These are phyloP conservation scores for Tilletia setariae DNA, from an alignment of 1,284 basidiomycete genomes.

Conservation along the genomic window DNA sequence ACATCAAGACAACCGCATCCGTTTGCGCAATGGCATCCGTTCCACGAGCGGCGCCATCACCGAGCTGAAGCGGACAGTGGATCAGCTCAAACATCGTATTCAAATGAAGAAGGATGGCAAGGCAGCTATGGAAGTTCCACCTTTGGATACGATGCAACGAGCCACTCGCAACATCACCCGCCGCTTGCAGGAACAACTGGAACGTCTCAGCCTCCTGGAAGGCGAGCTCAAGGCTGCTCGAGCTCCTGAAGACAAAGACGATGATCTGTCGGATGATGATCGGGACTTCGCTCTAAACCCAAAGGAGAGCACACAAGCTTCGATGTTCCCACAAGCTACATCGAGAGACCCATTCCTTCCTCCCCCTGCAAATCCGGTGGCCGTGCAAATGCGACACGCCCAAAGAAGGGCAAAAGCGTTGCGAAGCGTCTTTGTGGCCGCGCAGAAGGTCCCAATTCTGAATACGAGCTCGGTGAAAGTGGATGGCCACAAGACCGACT, in stretches of 20 bases:
- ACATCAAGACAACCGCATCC: slow-evolving; percentile 74
- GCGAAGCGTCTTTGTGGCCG: slow-evolving; percentile 26
- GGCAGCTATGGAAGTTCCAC: slow-evolving; percentile 67
- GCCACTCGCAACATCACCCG: slow-evolving; percentile 76
- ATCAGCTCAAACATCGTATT: slow-evolving; percentile 68
- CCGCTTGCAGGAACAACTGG: slow-evolving; percentile 26
- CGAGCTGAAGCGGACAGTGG: slow-evolving; percentile 72
- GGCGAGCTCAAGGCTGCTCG: slow-evolving; percentile 1
- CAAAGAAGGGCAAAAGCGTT: slow-evolving; percentile 26
- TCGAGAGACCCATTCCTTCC: slow-evolving; percentile 25
- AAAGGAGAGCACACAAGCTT: slow-evolving; percentile 21
- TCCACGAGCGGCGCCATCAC: slow-evolving; percentile 68
- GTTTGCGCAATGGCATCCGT: slow-evolving; percentile 70
- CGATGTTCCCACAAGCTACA: slow-evolving; percentile 21
- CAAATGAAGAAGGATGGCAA: slow-evolving; percentile 66
- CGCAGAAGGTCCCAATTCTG: slow-evolving; percentile 31
- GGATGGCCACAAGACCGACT: slow-evolving; percentile 25
- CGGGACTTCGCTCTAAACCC: not conserved
- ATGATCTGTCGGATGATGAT: slow-evolving; percentile 1
- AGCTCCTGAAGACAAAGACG: not conserved
- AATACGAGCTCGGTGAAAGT: slow-evolving; percentile 25
- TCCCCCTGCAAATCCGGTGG: slow-evolving; percentile 21
- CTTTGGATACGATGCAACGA: slow-evolving; percentile 75
- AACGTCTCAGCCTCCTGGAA: slow-evolving; percentile 13
- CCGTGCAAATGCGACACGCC: slow-evolving; percentile 23